A percentile compares a stretch with the other conserved stretches of the same genome.
These are phyloP conservation scores for Kalanchoe fedtschenkoi DNA, from an alignment of 164 flowering plant species.

Conservation along the genomic window DNA sequence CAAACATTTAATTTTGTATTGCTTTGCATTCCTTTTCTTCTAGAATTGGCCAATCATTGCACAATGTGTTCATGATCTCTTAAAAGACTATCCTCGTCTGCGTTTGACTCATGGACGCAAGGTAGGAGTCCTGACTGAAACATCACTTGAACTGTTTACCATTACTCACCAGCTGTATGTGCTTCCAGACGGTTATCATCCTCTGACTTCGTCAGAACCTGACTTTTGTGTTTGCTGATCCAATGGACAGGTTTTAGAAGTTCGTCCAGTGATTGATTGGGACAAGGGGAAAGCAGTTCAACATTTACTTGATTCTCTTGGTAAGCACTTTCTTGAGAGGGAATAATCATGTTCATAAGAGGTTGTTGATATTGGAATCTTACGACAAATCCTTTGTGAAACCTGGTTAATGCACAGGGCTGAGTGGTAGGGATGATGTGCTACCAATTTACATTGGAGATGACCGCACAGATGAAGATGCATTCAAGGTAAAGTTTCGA, in stretches of 20 bases:
- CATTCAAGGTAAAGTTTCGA: conserved; percentile 42
- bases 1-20: not conserved
- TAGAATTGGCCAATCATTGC: conserved; percentile 45
- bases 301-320: conserved; percentile 57
- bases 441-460: conserved; percentile 78
- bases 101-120: conserved; percentile 59
- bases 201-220: not conserved
- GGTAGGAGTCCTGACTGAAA: conserved; percentile 19
- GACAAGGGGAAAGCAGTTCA: conserved; percentile 66
- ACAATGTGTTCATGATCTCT: conserved; percentile 25
- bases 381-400: too few relatives aligned
- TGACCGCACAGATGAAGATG: conserved; percentile 85
- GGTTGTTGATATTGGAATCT: not conserved
- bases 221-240: not conserved
- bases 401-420: conserved; percentile 24
- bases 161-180: not conserved
- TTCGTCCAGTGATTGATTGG: conserved; percentile 61
- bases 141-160: not conserved
- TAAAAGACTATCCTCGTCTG: conserved; percentile 41
- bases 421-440: conserved; percentile 48
- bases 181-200: not conserved
- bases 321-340: conserved; percentile 15
- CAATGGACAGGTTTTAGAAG: conserved; percentile 46
- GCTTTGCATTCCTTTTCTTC: conserved; percentile 1
- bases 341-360: not conserved